Evolutionary conservation across 2,329 filamentous ascomycete genomes (phyloP), one percentile per base, ranked within the genome.

Genomic region (Botryotinia globosa): DNA sequence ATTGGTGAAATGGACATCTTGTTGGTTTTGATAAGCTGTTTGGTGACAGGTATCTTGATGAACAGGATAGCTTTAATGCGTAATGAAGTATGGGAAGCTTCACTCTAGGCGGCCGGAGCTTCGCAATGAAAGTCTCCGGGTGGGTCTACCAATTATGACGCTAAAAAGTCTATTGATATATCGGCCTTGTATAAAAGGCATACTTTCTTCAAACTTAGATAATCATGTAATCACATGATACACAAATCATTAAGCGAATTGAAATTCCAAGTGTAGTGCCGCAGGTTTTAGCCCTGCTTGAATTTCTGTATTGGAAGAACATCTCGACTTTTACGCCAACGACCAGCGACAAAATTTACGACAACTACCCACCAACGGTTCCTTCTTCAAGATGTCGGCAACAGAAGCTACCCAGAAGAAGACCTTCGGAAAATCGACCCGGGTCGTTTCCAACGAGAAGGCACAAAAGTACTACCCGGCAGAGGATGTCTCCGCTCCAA

Each of bases 391-490:
- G 80, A 93, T 93, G 91, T 92, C 91, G 87, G 86, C 81, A 77
- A 78, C 79, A 74, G 77, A 74, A 67, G 76, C 68, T 54, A 70
- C 73, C 76, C 76, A 78, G 73, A 93, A 91, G 83, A 97, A 97
- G 93, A 95, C 92, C 89, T 98, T 97, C 90, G 94, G 94, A 88
- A 96, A 96, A 90, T 93, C 93, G 87, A 92, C 93, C 88, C 91
- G 95, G 88, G 89, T 92, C 85, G 91, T 98, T 85, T 94, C 93
- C 85, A 88, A 89, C 83, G 90, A 97, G 86, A 97, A 97, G 93
- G 95, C 95, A 82, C 91, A 93, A 89, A 98, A 98, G 89, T 99
- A 95, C 94, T 99, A 99, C 88, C 93, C 94, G 85, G 93, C 94
- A 84, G 92, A 97, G 85, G 95, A 98, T 86, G 92, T 95, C 83